phyloP scores from a whole-genome alignment of 2,329 filamentous ascomycete genomes.

The Colletotrichum melonis region DNA sequence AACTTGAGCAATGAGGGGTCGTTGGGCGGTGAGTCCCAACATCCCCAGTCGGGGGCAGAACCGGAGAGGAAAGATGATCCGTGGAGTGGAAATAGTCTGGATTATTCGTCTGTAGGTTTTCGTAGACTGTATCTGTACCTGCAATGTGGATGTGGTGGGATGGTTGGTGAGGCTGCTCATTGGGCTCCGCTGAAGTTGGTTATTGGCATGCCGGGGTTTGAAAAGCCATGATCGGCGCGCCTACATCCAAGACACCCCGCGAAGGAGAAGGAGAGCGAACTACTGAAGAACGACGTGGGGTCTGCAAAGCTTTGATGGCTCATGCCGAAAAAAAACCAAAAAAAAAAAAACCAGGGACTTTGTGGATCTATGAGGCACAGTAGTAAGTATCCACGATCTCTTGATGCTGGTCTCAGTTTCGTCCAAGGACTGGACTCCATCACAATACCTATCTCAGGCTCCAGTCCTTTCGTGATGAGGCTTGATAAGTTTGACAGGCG shows the following conservation, averaged over 20 bases:
- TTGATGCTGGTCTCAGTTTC: not conserved
- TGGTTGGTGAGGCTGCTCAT: constrained; percentile 22
- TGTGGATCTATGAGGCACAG: not conserved
- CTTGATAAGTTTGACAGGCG: not conserved
- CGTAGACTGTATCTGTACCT: not conserved
- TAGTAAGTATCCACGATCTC: not conserved
- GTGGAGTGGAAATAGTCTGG: not conserved
- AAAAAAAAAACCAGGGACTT: not conserved
- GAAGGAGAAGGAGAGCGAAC: not conserved
- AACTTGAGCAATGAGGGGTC: not conserved
- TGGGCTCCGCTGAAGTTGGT: constrained; percentile 13
- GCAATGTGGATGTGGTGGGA: constrained; percentile 19
- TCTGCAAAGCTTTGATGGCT: not conserved
- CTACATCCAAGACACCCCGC: not conserved
- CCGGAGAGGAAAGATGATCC: not conserved
- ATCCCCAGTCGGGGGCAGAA: not conserved
- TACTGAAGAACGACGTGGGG: not conserved
- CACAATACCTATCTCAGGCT: not conserved
- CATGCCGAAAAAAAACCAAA: not conserved
- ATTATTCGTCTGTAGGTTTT: not conserved
- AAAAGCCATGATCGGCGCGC: constrained; percentile 19
- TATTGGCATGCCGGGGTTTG: not conserved
- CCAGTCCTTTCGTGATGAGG: not conserved
- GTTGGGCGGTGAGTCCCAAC: constrained; percentile 3
- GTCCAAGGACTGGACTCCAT: not conserved